Evolutionary conservation across 2,329 filamentous ascomycete species (phyloP), one percentile per base, ranked within the genome.

Genomic region (Alternaria solani): DNA sequence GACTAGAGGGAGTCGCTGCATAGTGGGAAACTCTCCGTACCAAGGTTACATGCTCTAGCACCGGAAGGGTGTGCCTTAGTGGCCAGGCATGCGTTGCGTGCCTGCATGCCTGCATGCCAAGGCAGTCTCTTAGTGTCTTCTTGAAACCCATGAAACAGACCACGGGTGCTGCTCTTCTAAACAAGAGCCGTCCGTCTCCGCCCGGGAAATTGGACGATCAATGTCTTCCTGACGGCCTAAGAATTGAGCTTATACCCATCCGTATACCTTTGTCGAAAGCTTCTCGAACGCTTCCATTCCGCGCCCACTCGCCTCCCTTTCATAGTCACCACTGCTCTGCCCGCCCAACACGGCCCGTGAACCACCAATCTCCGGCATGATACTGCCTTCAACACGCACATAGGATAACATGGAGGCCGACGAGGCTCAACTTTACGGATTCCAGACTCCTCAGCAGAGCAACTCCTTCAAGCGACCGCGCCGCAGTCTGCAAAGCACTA

Each of bases 131-230:
- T 59, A 55, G 73, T 73, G 63, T 65, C 69, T 68, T 75, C 54
- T 65, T 65, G 62, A 65, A 65, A 65, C 62, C 57, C 60, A 55
- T 65, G 62, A 65, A 65, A 65, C 62, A 62, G 59, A 59, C 62
- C 62, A 65, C 54, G 62, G 62, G 48, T 63, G 56, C 56, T 63
- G 57, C 60, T 54, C 62, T 65, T 63, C 75, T 77, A 76, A 77
- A 77, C 75, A 77, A 75, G 71, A 73, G 68, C 69, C 73, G 72
- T 74, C 73, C 73, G 73, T 71, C 63, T 74, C 71, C 72, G 71
- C 71, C 68, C 74, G 73, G 75, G 74, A 78, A 70, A 77, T 78
- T 76, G 74, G 75, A 75, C 74, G 74, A 76, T 76, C 73, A 76
- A 72, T 74, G 73, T 75, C 74, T 76, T 76, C 71, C 70, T 78